A percentile compares a stretch with the other conserved stretches of the same genome.
Evolutionary conservation across 495 filamentous ascomycete species (phyloP).

Genomic region (Xylaria grammica): DNA sequence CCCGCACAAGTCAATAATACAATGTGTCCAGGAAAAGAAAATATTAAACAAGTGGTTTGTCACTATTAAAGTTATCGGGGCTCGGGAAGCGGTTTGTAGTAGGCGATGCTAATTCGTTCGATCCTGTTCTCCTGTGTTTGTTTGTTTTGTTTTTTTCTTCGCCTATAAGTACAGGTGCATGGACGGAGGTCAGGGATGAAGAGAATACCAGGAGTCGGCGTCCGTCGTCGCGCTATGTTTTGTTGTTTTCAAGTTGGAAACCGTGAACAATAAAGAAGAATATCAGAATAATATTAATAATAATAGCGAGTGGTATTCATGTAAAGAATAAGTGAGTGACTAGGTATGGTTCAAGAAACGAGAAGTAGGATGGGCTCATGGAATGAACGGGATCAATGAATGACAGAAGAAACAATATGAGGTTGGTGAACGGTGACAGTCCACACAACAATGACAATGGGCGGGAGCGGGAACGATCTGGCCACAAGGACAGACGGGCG

Average conservation of each 20-base stretch:
- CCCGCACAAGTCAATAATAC: background rate
- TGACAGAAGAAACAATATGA: slow-evolving; percentile 25
- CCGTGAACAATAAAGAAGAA: background rate
- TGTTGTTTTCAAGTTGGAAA: background rate
- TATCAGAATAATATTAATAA: background rate
- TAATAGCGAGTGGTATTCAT: slow-evolving; percentile 2
- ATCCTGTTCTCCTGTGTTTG: background rate
- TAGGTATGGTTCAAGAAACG: slow-evolving; percentile 12
- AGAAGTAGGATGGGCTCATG: slow-evolving; percentile 19
- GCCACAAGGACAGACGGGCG: slow-evolving; percentile 6
- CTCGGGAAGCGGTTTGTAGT: background rate
- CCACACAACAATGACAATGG: slow-evolving; percentile 11
- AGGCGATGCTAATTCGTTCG: too few relatives aligned
- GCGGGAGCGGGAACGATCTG: slow-evolving; percentile 15
- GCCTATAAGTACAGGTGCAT: background rate
- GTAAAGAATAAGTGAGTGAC: slow-evolving; percentile 14
- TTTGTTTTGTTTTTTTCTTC: background rate
- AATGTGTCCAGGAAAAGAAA: slow-evolving; percentile 16
- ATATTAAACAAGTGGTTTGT: slow-evolving; percentile 27
- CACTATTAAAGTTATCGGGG: slow-evolving; percentile 16
- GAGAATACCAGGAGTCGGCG: background rate
- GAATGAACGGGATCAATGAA: too few relatives aligned
- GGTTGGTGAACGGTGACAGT: background rate
- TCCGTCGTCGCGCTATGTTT: background rate
- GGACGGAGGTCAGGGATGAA: background rate